Evolutionary conservation across 2,329 filamentous ascomycete genomes (phyloP).

Genomic region (Metarhizium sp.): DNA sequence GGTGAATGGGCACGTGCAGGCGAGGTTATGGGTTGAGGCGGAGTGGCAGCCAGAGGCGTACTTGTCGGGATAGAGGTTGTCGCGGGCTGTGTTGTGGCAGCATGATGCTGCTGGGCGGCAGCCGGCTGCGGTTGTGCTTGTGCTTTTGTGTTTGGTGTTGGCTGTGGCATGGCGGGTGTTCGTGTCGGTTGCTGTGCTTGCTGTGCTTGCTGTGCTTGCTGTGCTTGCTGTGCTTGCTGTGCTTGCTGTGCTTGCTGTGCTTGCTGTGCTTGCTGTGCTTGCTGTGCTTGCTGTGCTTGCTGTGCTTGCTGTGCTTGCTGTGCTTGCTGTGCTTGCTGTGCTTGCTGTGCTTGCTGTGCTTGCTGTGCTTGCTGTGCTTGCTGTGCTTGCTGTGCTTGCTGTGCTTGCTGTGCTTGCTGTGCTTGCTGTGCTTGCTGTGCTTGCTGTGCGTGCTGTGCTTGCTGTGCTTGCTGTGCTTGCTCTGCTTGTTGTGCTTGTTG

Average conservation of each 20-base stretch:
- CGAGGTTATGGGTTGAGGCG: background rate
- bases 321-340: conserved; percentile 11
- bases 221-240: conserved; percentile 11
- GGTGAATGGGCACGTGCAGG: background rate
- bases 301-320: conserved; percentile 10
- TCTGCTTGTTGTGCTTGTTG: conserved; percentile 5
- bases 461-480: no score
- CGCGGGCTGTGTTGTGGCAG: background rate
- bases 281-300: conserved; percentile 8
- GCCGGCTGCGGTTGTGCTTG: background rate
- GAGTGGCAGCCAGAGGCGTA: background rate
- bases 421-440: conserved; percentile 6
- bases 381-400: conserved; percentile 5
- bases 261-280: conserved; percentile 11
- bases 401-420: conserved; percentile 11
- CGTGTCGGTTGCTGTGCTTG: conserved; percentile 4
- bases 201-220: conserved; percentile 5
- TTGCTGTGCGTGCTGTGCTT: conserved; percentile 11
- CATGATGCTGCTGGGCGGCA: background rate
- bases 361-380: conserved; percentile 13
- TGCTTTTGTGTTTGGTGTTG: conserved; percentile 1
- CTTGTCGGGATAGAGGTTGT: background rate
- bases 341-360: conserved; percentile 7
- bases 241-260: conserved; percentile 6
- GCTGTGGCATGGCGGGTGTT: conserved; percentile 2